These are phyloP conservation scores for Harringtonia aguacate DNA, from an alignment of 2,329 filamentous ascomycete species.

Conservation along the genomic window DNA sequence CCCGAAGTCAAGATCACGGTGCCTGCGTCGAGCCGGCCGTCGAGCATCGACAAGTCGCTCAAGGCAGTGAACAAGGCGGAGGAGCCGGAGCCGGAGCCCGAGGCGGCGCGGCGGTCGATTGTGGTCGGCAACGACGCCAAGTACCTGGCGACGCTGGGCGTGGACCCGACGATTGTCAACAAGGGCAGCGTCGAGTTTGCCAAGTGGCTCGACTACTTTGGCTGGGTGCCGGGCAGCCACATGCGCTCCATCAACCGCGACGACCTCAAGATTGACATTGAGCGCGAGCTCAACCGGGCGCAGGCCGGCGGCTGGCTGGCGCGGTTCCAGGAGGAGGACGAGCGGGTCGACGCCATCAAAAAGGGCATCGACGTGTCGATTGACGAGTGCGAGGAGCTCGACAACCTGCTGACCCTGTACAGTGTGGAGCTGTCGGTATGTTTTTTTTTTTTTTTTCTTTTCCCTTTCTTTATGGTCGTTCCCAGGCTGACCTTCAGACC, in stretches of 20 bases:
- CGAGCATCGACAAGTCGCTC: slow-evolving; percentile 26
- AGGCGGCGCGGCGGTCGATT: slow-evolving; percentile 43
- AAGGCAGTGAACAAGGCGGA: slow-evolving; percentile 20
- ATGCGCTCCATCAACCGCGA: slow-evolving; percentile 68
- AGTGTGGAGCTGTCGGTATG: slow-evolving; percentile 85
- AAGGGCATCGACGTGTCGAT: slow-evolving; percentile 82
- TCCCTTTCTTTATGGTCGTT: background rate
- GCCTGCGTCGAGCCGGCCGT: slow-evolving; percentile 29
- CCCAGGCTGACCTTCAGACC: slow-evolving; percentile 55
- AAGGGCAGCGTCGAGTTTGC: slow-evolving; percentile 72
- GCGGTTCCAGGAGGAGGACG: slow-evolving; percentile 76
- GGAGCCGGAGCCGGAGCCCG: slow-evolving; percentile 6
- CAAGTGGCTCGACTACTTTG: slow-evolving; percentile 72
- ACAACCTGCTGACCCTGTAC: slow-evolving; percentile 88
- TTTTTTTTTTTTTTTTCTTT: slow-evolving; percentile 8
- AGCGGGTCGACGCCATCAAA: slow-evolving; percentile 78
- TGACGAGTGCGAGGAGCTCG: slow-evolving; percentile 88
- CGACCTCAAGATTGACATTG: slow-evolving; percentile 70
- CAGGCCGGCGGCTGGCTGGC: slow-evolving; percentile 90
- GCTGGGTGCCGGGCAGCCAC: slow-evolving; percentile 70
- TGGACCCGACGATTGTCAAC: slow-evolving; percentile 68
- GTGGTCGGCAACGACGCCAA: slow-evolving; percentile 65
- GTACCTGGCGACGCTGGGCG: slow-evolving; percentile 66
- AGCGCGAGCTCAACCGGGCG: slow-evolving; percentile 78
- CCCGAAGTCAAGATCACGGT: slow-evolving; percentile 51